Percentiles rank a stretch among this genome's conserved stretches.
Evolutionary conservation across 2,329 filamentous ascomycete species (phyloP).

Genomic region (Huntiella decipiens): DNA sequence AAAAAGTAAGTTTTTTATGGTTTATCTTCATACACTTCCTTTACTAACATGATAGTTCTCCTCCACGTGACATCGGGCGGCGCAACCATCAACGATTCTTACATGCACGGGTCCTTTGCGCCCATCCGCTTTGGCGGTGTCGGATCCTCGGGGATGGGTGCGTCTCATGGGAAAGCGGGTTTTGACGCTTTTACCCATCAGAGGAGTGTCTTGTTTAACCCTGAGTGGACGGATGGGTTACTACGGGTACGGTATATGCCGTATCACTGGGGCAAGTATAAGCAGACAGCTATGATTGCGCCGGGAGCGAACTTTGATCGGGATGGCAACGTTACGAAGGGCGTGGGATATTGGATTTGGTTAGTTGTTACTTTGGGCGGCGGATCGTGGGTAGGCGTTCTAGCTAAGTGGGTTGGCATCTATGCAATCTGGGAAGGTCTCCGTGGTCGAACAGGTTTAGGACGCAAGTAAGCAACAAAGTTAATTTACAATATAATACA

Average conservation of each 20-base stretch:
- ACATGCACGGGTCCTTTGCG: conserved; percentile 50
- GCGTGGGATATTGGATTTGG: conserved; percentile 34
- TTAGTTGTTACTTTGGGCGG: conserved; percentile 34
- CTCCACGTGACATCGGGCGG: conserved; percentile 46
- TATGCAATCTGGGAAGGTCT: neutral
- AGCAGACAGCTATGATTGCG: conserved; percentile 26
- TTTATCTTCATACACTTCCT: neutral
- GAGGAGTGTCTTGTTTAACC: conserved; percentile 39
- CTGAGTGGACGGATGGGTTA: conserved; percentile 46
- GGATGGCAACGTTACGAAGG: conserved; percentile 31
- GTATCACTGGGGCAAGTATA: conserved; percentile 22
- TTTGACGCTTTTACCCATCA: conserved; percentile 50
- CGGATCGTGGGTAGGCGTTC: conserved; percentile 28
- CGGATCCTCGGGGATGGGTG: conserved; percentile 56
- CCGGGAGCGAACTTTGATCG: conserved; percentile 40
- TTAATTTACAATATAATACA: no score
- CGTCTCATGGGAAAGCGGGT: conserved; percentile 58
- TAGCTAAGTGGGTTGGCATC: conserved; percentile 28
- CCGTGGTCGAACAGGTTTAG: no score
- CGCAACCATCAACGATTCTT: conserved; percentile 45
- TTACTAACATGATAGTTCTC: conserved; percentile 29
- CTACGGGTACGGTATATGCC: conserved; percentile 51
- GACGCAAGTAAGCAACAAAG: no score
- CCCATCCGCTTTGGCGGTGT: conserved; percentile 69
- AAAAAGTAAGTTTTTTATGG: conserved; percentile 45